Evolutionary conservation across 345 rosid species (phyloP), one percentile per base, ranked within the genome.

Genomic region (Hibiscus trionum): DNA sequence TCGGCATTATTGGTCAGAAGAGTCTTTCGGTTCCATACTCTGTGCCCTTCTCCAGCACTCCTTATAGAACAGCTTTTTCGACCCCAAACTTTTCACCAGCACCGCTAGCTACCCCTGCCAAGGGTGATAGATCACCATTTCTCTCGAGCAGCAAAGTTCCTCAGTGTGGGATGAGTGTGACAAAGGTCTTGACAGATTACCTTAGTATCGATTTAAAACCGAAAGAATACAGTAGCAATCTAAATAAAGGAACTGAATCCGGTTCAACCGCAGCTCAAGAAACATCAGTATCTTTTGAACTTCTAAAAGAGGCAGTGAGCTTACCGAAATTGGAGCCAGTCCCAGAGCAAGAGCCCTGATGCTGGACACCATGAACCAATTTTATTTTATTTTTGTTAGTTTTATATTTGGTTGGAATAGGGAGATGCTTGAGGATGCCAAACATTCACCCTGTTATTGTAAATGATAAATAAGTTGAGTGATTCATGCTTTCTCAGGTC

Each of bases 1-100:
- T 86, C 47, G 85, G 86, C n/a, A 70, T 76, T 46, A 83, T 86
- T 4, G 82, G 81, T 12, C 85, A 81, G 66, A 87, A 84, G 83
- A 85, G 83, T 67, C 79, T 84, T 24, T 50, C 91, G 0, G 61
- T 88, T 46, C 91, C 96, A 4, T 84, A 76, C 71, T 63, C 86
- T 0, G 79, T 81, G 78, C 81, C 88, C 11, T 72, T 78, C 80
- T 11, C 88, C 1, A 78, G 80, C 85, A 82, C 88, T 49, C 95
- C 95, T 2, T 86, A 78, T 26, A 82, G 76, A 74, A 77, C 96
- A 5, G 87, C 91, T 55, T 87, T 85, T 76, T 65, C 87, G 65
- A 89, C 96, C 0, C 97, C 97, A 11, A 89, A 80, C 82, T 86
- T 88, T 77, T 90, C 99, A 1, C 97, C 99, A 0, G 82, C 80